Base-by-base conservation (phyloP, 306 rosid genomes). In the Cicer judaicum region DNA sequence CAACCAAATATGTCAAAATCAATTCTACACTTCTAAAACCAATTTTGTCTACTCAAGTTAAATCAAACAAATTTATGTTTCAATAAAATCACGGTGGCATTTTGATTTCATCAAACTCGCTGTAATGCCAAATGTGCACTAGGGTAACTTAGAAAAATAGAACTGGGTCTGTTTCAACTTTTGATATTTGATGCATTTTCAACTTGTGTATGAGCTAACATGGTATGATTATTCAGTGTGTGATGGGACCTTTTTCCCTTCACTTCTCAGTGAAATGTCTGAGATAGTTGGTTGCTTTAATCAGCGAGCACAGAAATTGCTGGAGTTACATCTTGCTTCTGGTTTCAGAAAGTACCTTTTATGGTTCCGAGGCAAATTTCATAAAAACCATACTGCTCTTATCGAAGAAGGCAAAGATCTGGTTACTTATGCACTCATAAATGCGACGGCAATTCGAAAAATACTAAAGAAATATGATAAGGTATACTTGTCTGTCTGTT, bases 161-260 rank as follows among this genome's bases (percentile, higher is more conserved):
- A 24, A 29, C 5, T 29, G 15, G 18, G n/a, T 59, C 9, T 68
- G 60, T 42, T 67, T 74, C 12, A 12, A 29, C 19, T 36, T 69
- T 52, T 42, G 8, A 42, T 72, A 5, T 39, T 56, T 77, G 24
- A 57, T 53, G 77, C 24, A 34, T 10, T 7, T 65, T n/a, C 36
- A n/a, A 39, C 2, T n/a, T 9, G 7, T 21, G 14, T 24, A 12
- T 29, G 3, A 29, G 71, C 79, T 75, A 46, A 67, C 14, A 62
- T 13, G 0, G 29, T 47, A 3, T 74, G 29, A 10, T 60, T 62
- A 16, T 65, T 78, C 77, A 94, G 99, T 90, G 78, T 94, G 98
- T 71, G 97, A 92, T 80, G 98, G 99, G 39, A 87, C 89, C 6
- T 92, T 94, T 83, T 94, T 94, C 81, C 97, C 99, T 70, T 89